Evolutionary conservation across 768 basidiomycete genomes (phyloP), one percentile per base, ranked within the genome.

Genomic region (Phanerochaete carnosa): DNA sequence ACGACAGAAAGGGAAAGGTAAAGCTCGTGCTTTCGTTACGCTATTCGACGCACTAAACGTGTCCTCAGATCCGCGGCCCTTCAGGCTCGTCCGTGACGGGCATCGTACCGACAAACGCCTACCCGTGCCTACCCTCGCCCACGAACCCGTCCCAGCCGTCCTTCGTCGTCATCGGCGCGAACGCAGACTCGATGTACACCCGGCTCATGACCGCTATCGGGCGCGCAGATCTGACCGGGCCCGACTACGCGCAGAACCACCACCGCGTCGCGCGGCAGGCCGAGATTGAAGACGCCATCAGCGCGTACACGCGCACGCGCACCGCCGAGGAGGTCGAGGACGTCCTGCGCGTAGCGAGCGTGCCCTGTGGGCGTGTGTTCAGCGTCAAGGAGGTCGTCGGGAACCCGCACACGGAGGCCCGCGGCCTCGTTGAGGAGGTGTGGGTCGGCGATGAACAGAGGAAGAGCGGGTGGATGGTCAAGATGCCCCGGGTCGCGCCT

Each of bases 71-170:
- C 63, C 85, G 88, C 39, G 83, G 88, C 12, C 88, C 88, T 1
- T 90, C 88, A 9, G 88, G 88, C 23, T 89, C 88, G 6, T 89
- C 87, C 2, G 79, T 90, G 29, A 90, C 87, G 0, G 88, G 88
- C 1, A 88, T 90, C 39, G 88, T 89, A 8, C 87, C 88, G 0
- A 89, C 87, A 11, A 89, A 89, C 65, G 87, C 87, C 4, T 88
- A 88, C 68, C 87, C 87, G 3, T 89, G 87, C 72, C 75, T 79
- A 26, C 80, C 86, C 8, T 74, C 80, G 12, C 71, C 77, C 15
- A 61, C 76, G 35, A 61, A 80, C 0, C 76, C 80, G 1, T 60
- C 66, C 1, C 70, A 73, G 0, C 82, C 81, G 0, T 77, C 79
- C 3, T 89, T 85, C 67, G 77, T 88, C 56, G 85, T 90, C 65